Conservation (phyloP, 495 filamentous ascomycete species). For the Hyaloscypha hepaticicola region DNA sequence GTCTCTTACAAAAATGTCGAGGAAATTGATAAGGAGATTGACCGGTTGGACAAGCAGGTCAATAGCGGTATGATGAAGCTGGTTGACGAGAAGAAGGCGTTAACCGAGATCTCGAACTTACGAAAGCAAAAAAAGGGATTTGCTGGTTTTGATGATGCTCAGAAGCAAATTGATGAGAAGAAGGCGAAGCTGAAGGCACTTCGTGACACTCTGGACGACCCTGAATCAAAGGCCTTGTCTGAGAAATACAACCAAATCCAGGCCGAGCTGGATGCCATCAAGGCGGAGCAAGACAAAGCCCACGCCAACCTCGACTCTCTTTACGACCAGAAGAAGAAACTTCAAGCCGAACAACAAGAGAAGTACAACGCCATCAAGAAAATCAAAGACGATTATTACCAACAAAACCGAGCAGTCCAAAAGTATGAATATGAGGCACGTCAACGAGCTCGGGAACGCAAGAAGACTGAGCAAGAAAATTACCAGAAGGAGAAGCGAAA, state of each 20-base stretch:
- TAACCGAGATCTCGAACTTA: conserved; percentile 75
- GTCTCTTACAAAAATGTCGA: conserved; percentile 82
- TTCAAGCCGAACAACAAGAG: conserved; percentile 77
- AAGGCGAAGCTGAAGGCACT: conserved; percentile 83
- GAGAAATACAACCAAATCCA: conserved; percentile 80
- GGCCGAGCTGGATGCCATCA: conserved; percentile 83
- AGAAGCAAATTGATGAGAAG: conserved; percentile 81
- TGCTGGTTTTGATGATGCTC: conserved; percentile 71
- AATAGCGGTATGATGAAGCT: conserved; percentile 85
- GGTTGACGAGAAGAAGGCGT: conserved; percentile 94
- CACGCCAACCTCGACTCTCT: conserved; percentile 84
- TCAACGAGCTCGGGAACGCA: conserved; percentile 64
- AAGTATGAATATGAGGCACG: conserved; percentile 75
- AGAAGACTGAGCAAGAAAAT: conserved; percentile 75
- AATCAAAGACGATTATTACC: conserved; percentile 83
- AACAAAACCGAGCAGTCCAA: conserved; percentile 69
- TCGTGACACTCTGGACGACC: conserved; percentile 82
- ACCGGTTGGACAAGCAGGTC: conserved; percentile 75
- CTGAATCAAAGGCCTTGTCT: conserved; percentile 83
- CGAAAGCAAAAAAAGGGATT: conserved; percentile 91
- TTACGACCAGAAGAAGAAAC: conserved; percentile 81
- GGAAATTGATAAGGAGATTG: conserved; percentile 81
- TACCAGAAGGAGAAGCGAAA: conserved; percentile 71
- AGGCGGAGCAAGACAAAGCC: conserved; percentile 83
- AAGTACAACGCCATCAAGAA: conserved; percentile 77